phyloP scores from a whole-genome alignment of 805 yeast species.

The Yamadazyma laniorum region DNA sequence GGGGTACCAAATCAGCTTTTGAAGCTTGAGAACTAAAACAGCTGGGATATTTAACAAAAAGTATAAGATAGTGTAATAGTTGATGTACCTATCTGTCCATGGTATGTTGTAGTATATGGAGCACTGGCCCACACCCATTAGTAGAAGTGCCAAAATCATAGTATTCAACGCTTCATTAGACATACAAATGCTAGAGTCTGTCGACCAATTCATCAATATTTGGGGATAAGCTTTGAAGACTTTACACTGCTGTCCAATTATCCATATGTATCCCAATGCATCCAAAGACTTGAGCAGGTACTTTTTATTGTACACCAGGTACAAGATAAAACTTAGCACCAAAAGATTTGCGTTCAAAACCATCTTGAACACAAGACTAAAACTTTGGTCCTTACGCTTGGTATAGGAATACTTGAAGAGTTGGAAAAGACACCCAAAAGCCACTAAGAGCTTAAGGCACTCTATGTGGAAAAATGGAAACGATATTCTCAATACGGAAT shows the following conservation, averaged over 20 bases:
- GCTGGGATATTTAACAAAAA: constrained; percentile 6
- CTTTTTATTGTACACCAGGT: constrained; percentile 2
- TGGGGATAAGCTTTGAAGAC: constrained; percentile 40
- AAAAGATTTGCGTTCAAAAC: constrained; percentile 1
- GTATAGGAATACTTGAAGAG: constrained; percentile 5
- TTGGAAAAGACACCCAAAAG: constrained; percentile 3
- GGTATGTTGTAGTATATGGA: background rate
- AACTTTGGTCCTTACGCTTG: constrained; percentile 10
- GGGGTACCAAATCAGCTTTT: constrained; percentile 4
- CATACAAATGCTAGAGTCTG: background rate
- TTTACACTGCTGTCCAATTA: constrained; percentile 22
- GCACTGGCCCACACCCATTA: background rate
- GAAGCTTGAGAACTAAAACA: constrained; percentile 6
- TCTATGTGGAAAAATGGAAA: background rate
- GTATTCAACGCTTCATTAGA: background rate
- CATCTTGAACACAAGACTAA: constrained; percentile 4
- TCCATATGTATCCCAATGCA: constrained; percentile 41
- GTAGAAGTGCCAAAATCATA: background rate
- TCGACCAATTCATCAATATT: constrained; percentile 34
- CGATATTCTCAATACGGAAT: constrained; percentile 4
- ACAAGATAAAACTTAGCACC: constrained; percentile 7
- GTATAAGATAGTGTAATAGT: constrained; percentile 12
- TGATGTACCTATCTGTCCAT: constrained; percentile 23
- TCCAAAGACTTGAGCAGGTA: constrained; percentile 29
- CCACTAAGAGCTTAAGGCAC: constrained; percentile 4